These are phyloP conservation scores for Fusarium ambrosium DNA, from an alignment of 2,329 filamentous ascomycete genomes.

Conservation along the genomic window DNA sequence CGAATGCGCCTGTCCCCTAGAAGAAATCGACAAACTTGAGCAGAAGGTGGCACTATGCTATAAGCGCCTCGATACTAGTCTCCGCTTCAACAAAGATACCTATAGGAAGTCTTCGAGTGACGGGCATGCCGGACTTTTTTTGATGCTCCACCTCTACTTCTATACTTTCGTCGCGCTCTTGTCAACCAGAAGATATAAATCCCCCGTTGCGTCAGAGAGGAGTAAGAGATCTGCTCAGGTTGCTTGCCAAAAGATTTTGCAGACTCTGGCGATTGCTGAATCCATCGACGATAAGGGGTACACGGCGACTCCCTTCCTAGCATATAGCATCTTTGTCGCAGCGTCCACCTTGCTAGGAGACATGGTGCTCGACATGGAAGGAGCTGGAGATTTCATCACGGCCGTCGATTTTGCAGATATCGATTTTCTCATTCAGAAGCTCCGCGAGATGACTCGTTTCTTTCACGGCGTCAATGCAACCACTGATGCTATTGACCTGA, in stretches of 20 bases:
- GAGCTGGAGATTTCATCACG: neutral
- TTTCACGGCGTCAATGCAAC: neutral
- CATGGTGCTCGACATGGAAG: neutral
- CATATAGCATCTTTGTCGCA: neutral
- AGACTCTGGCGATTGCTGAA: neutral
- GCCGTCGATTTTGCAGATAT: neutral
- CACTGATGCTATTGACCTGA: neutral
- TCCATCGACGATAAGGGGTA: neutral
- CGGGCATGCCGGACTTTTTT: neutral
- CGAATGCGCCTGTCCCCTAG: neutral
- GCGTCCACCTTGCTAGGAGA: neutral
- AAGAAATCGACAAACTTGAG: neutral
- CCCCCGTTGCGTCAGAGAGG: neutral
- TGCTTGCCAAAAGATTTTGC: neutral
- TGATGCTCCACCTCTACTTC: neutral
- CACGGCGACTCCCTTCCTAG: neutral
- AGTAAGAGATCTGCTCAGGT: neutral
- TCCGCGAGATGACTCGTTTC: neutral
- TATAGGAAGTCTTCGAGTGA: neutral
- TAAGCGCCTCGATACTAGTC: neutral
- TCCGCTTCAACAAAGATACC: neutral
- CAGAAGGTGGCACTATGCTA: neutral
- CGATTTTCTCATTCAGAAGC: neutral
- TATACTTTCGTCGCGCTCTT: neutral
- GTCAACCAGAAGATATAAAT: neutral